Base-by-base conservation (phyloP, 441 rosid genomes). In the Adansonia gregorii region DNA sequence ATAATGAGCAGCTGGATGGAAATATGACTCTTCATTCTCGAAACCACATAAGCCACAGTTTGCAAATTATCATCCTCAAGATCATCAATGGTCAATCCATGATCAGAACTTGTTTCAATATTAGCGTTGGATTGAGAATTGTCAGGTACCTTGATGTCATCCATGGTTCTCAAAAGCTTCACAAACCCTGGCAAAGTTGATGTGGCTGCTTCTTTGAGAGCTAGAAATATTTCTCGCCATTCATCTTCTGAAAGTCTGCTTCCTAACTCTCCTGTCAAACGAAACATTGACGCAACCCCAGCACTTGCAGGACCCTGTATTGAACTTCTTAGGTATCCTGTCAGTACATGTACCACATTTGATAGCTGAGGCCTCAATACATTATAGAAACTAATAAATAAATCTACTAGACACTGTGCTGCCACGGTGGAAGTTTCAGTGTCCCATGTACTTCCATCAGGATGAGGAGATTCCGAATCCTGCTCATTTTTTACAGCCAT, bases 11-110 rank as follows among this genome's bases (percentile, higher is more conserved):
- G 91, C 84, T 93, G 98, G 76, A 91, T 83, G 5, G 95, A 80
- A 70, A 96, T 90, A 83, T 94, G 97, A 87, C 90, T 86, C 88
- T 93, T 94, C 83, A 87, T 89, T 81, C 97, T 89, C 45, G 97
- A 91, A 77, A 90, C 86, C 83, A 96, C 94, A 78, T 91, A 93
- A 15, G 95, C 89, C 82, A 88, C 90, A 51, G 90, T 88, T 80
- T 92, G 97, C 72, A 96, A 90, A 85, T 79, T 85, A 82, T 94
- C 97, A 79, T 90, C 98, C 77, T 91, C 98, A 17, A 94, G 75
- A 63, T 93, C 89, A 76, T 89, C 93, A 75, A 83, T 85, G 61
- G 76, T 76, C 59, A 83, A 80, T 73, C 84, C 96, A 79, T 83
- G 86, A 83, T 92, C 98, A 65, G 98, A 92, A 82, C 82, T 80